Conservation (phyloP, 495 filamentous ascomycete species). For the Talaromyces thailandensis region DNA sequence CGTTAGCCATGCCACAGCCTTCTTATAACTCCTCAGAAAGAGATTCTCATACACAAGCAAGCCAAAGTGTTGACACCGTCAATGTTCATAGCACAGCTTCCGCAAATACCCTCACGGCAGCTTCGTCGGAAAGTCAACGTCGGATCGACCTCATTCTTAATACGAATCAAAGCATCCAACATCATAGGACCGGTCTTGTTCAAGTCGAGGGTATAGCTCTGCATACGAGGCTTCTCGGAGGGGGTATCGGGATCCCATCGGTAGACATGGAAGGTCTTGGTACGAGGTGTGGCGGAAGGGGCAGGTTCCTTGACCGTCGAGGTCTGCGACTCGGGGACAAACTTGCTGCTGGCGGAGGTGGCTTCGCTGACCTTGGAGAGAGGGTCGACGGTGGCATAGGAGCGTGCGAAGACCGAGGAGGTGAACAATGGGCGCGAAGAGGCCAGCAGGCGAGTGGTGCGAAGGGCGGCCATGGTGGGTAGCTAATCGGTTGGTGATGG, state of each 20-base stretch:
- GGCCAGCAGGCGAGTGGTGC: constrained; percentile 58
- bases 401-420: constrained; percentile 33
- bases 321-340: constrained; percentile 37
- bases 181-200: constrained; percentile 99
- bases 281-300: constrained; percentile 45
- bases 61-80: constrained; percentile 94
- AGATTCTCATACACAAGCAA: constrained; percentile 78
- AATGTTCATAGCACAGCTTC: constrained; percentile 99
- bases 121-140: constrained; percentile 92
- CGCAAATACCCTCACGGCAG: constrained; percentile 96
- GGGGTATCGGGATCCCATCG: constrained; percentile 94
- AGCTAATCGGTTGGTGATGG: not conserved
- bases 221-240: constrained; percentile 86
- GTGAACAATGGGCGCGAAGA: constrained; percentile 46
- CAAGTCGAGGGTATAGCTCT: constrained; percentile 84
- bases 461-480: constrained; percentile 67
- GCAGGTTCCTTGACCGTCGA: constrained; percentile 47
- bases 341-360: constrained; percentile 18
- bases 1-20: not conserved
- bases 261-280: constrained; percentile 98
- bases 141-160: constrained; percentile 98
- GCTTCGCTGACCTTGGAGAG: constrained; percentile 24
- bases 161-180: constrained; percentile 88
- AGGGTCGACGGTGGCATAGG: constrained; percentile 44
- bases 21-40: not conserved